A percentile compares a stretch with the other conserved stretches of the same genome.
Conservation (phyloP, 352 stramenopile species). For the Stramenopiles sp. region DNA sequence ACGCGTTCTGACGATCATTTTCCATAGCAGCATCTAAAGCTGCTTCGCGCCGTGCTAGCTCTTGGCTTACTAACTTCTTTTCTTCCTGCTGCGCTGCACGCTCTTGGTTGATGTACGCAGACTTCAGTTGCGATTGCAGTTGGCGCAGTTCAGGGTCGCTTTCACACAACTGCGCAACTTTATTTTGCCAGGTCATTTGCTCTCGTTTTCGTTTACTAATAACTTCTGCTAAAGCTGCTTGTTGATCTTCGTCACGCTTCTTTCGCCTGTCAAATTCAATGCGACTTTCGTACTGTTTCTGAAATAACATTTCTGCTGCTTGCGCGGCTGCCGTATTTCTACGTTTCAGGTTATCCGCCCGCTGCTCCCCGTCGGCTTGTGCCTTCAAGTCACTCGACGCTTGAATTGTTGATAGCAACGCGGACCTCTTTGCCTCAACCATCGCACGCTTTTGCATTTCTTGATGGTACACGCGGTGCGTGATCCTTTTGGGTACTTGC, state of each 20-base stretch:
- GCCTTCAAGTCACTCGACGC: neutral
- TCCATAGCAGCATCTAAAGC: constrained; percentile 78
- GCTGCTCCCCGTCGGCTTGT: neutral
- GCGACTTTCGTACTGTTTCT: neutral
- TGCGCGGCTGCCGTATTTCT: neutral
- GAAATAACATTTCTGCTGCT: neutral
- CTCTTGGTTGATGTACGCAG: constrained; percentile 79
- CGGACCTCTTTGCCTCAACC: neutral
- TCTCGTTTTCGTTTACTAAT: neutral
- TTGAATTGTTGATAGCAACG: neutral
- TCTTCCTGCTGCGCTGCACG: constrained; percentile 63
- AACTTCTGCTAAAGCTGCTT: neutral
- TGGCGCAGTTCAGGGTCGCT: constrained; percentile 63
- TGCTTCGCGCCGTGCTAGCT: constrained; percentile 30
- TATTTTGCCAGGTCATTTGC: neutral
- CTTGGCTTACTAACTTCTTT: neutral
- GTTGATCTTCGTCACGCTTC: neutral
- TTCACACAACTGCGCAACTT: constrained; percentile 32
- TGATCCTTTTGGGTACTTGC: neutral
- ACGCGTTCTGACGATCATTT: constrained; percentile 51
- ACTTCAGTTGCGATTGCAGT: constrained; percentile 61
- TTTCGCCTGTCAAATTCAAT: neutral
- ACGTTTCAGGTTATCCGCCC: neutral
- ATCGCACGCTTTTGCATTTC: neutral
- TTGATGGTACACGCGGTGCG: neutral